Conservation (phyloP, 331 rosid species). For the Malus hybrid region DNA sequence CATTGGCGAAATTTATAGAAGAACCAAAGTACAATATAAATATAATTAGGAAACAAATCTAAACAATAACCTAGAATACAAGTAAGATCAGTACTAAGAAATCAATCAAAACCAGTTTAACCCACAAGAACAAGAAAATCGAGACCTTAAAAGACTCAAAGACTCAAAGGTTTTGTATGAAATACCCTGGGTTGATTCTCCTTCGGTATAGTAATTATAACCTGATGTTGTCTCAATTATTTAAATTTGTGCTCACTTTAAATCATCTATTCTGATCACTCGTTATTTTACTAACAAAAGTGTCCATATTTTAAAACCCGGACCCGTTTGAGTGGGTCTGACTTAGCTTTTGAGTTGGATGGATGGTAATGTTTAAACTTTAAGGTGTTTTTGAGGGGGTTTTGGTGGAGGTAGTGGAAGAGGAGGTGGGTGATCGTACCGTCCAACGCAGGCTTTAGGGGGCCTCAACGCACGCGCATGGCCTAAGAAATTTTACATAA, state of each 20-base stretch:
- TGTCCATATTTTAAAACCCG: background rate
- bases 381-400: background rate
- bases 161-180: background rate
- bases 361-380: background rate
- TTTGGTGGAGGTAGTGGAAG: background rate
- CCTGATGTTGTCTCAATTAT: no score
- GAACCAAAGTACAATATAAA: no score
- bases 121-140: no score
- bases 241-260: no score
- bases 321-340: background rate
- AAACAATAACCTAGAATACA: no score
- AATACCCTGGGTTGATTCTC: background rate
- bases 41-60: no score
- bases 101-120: no score
- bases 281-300: background rate
- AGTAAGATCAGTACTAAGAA: no score
- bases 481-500: background rate
- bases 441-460: background rate
- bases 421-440: background rate
- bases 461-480: slow-evolving; percentile 7
- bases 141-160: no score
- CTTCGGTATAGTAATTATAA: no score
- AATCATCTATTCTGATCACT: no score
- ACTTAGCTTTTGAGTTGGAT: background rate
- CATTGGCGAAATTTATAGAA: no score